These are phyloP conservation scores for Alternaria viburni DNA, from an alignment of 2,329 filamentous ascomycete genomes.

Conservation along the genomic window DNA sequence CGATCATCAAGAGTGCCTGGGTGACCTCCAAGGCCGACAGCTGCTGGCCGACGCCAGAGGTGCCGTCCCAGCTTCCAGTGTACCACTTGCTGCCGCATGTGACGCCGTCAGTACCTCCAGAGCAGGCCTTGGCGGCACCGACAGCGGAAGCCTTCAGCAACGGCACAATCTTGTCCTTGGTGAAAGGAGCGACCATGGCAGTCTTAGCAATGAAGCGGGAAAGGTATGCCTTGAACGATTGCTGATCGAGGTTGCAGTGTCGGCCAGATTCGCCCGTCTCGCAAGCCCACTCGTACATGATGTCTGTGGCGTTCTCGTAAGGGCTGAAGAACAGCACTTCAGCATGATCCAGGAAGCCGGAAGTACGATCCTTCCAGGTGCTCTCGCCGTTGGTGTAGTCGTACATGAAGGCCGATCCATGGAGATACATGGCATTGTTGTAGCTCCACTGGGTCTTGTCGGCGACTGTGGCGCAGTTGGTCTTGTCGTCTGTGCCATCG, in stretches of 20 bases:
- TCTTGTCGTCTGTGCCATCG: conserved; percentile 60
- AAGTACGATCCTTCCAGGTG: conserved; percentile 64
- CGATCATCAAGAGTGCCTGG: conserved; percentile 50
- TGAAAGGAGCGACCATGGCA: conserved; percentile 52
- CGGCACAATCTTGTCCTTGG: conserved; percentile 46
- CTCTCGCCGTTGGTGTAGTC: conserved; percentile 54
- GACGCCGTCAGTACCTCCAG: conserved; percentile 47
- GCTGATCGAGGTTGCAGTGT: conserved; percentile 73
- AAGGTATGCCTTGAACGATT: conserved; percentile 78
- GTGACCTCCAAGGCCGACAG: conserved; percentile 54
- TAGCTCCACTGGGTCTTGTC: conserved; percentile 65
- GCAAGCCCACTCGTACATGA: conserved; percentile 72
- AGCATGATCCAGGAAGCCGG: conserved; percentile 63
- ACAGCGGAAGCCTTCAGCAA: conserved; percentile 50
- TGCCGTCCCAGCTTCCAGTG: conserved; percentile 50
- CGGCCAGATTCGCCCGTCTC: conserved; percentile 56
- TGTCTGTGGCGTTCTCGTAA: conserved; percentile 54
- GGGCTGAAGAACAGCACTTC: conserved; percentile 61
- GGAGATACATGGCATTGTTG: conserved; percentile 62
- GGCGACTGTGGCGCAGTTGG: conserved; percentile 56
- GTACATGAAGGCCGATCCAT: conserved; percentile 64
- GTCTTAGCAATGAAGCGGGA: conserved; percentile 65
- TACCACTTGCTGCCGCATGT: conserved; percentile 57
- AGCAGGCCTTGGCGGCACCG: conserved; percentile 53
- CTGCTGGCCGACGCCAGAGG: conserved; percentile 53